Conservation (phyloP, 2,329 filamentous ascomycete genomes). For the Teratosphaeria zuluensis region DNA sequence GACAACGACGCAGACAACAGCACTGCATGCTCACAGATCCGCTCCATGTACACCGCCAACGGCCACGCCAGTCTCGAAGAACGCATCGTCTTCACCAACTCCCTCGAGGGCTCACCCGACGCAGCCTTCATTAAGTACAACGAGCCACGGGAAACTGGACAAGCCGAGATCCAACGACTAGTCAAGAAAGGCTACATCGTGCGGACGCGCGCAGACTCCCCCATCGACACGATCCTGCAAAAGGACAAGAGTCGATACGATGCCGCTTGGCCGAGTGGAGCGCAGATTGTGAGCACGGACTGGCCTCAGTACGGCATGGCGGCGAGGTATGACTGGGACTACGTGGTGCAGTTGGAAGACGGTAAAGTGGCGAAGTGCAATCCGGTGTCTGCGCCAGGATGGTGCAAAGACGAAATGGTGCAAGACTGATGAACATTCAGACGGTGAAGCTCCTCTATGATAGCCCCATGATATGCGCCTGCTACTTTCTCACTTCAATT, state of each 20-base stretch:
- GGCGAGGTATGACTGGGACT: slow-evolving; percentile 39
- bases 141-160: slow-evolving; percentile 27
- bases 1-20: slow-evolving; percentile 37
- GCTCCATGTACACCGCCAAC: slow-evolving; percentile 30
- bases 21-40: slow-evolving; percentile 17
- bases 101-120: slow-evolving; percentile 35
- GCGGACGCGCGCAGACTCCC: slow-evolving; percentile 40
- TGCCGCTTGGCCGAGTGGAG: slow-evolving; percentile 36
- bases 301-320: slow-evolving; percentile 40
- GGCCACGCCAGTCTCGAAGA: slow-evolving; percentile 32
- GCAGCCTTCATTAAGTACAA: slow-evolving; percentile 44
- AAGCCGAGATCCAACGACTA: slow-evolving; percentile 33
- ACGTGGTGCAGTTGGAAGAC: slow-evolving; percentile 28
- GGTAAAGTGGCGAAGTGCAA: slow-evolving; percentile 29
- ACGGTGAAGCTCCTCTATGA: no score
- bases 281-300: slow-evolving; percentile 43
- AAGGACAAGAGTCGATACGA: slow-evolving; percentile 36
- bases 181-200: slow-evolving; percentile 41
- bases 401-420: slow-evolving; percentile 21
- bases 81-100: slow-evolving; percentile 42
- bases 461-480: no score
- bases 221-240: slow-evolving; percentile 34
- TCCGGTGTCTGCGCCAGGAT: slow-evolving; percentile 27
- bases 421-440: background rate
- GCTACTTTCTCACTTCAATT: background rate